These are phyloP conservation scores for Camillea tinctor DNA, from an alignment of 2,329 filamentous ascomycete genomes.

Conservation along the genomic window DNA sequence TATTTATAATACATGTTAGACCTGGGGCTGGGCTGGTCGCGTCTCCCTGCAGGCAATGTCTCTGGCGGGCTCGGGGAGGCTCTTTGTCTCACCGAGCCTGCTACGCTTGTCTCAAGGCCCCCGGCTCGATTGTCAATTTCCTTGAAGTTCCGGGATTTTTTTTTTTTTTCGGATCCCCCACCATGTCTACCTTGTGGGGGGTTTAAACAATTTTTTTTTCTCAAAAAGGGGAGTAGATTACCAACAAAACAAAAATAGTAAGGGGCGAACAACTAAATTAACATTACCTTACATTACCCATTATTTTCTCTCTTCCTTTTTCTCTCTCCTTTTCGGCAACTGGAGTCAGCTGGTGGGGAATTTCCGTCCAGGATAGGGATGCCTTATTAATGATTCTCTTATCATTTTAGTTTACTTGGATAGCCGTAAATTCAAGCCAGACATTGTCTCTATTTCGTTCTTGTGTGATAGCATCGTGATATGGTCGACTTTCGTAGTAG, in stretches of 20 bases:
- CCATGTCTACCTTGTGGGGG: slow-evolving; percentile 7
- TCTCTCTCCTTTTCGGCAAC: neutral
- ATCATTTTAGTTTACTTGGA: slow-evolving; percentile 24
- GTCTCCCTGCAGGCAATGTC: slow-evolving; percentile 40
- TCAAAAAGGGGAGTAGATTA: slow-evolving; percentile 13
- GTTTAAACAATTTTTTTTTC: slow-evolving; percentile 3
- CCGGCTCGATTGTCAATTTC: slow-evolving; percentile 31
- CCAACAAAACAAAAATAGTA: slow-evolving; percentile 12
- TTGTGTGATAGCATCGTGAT: too few relatives aligned
- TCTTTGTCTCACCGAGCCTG: slow-evolving; percentile 16
- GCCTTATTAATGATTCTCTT: slow-evolving; percentile 32
- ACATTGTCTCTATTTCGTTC: slow-evolving; percentile 24
- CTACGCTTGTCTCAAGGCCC: slow-evolving; percentile 36
- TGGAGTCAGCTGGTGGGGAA: slow-evolving; percentile 33
- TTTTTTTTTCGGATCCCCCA: slow-evolving; percentile 2
- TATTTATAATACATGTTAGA: slow-evolving; percentile 8
- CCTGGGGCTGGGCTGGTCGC: slow-evolving; percentile 50
- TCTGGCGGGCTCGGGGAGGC: slow-evolving; percentile 4
- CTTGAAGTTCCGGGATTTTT: slow-evolving; percentile 20
- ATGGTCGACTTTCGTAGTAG: too few relatives aligned
- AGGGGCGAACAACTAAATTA: slow-evolving; percentile 21
- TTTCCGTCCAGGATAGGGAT: slow-evolving; percentile 33
- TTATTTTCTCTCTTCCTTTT: neutral
- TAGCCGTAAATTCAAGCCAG: slow-evolving; percentile 37
- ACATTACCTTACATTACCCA: too few relatives aligned